A percentile compares a stretch with the other conserved stretches of the same genome.
These are phyloP conservation scores for Diaporthe ilicicola DNA, from an alignment of 2,329 filamentous ascomycete species.

Conservation along the genomic window DNA sequence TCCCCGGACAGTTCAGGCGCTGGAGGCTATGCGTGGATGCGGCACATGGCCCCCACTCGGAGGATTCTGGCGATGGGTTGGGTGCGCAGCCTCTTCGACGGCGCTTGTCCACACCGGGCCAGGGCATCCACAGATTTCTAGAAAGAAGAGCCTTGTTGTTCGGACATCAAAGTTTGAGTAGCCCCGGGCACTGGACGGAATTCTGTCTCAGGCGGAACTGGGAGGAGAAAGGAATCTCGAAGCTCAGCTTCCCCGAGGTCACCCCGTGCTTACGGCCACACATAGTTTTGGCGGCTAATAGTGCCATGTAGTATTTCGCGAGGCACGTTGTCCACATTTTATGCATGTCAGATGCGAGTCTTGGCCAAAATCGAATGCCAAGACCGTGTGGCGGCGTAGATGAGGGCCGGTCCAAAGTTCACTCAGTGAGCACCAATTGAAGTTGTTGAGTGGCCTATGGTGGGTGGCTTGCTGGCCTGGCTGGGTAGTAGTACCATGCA, in stretches of 20 bases:
- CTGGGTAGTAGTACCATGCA: too few relatives aligned
- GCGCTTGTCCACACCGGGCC: too few relatives aligned
- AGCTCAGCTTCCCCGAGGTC: too few relatives aligned
- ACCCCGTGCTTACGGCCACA: background rate
- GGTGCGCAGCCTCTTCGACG: background rate
- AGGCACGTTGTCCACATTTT: background rate
- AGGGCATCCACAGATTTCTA: too few relatives aligned
- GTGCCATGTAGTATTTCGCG: background rate
- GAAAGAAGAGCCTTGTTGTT: background rate
- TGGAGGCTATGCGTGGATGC: background rate
- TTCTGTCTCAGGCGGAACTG: too few relatives aligned
- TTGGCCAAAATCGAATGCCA: background rate
- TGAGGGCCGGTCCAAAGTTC: background rate
- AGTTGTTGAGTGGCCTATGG: background rate
- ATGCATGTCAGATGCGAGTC: background rate
- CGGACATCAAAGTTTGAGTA: background rate
- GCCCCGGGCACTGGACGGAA: too few relatives aligned
- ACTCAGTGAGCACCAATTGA: background rate
- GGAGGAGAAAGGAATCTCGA: too few relatives aligned
- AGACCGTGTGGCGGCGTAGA: background rate
- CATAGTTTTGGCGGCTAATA: background rate
- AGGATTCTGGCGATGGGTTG: background rate
- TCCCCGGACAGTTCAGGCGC: background rate
- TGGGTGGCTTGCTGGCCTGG: background rate
- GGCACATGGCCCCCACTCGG: background rate